Evolutionary conservation across 2,329 filamentous ascomycete genomes (phyloP).

Genomic region (Fusarium begoniae): DNA sequence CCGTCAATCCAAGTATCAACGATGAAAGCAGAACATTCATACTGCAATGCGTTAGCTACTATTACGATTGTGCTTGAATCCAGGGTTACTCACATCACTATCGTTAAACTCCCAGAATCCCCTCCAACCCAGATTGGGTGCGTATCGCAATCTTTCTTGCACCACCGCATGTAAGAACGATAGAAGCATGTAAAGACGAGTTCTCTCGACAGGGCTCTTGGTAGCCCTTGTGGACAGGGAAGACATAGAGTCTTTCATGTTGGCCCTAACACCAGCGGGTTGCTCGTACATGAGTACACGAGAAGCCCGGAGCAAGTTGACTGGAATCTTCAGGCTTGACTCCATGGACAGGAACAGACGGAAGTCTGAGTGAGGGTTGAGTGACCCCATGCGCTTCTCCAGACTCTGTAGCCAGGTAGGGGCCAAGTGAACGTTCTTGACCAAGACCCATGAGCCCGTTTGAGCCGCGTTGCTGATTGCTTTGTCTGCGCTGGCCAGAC

Average conservation of each 20-base stretch:
- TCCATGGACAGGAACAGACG: conserved; percentile 98
- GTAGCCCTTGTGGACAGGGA: conserved; percentile 79
- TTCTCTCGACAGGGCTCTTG: conserved; percentile 89
- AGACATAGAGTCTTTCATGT: conserved; percentile 97
- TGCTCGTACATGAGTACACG: conserved; percentile 98
- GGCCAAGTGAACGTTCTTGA: conserved; percentile 98
- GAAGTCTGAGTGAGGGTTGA: conserved; percentile 94
- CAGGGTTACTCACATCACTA: conserved; percentile 81
- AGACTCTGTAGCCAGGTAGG: conserved; percentile 96
- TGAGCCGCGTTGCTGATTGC: conserved; percentile 93
- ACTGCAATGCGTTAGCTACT: conserved; percentile 59
- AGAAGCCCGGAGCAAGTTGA: conserved; percentile 92
- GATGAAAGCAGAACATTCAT: conserved; percentile 96
- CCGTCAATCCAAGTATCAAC: conserved; percentile 94
- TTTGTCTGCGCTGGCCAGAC: conserved; percentile 90
- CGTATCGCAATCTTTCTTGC: conserved; percentile 93
- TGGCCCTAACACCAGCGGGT: conserved; percentile 92
- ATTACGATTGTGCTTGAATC: not conserved
- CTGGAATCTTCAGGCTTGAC: conserved; percentile 93
- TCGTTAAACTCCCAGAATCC: conserved; percentile 99
- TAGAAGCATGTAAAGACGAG: conserved; percentile 87
- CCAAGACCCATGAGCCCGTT: conserved; percentile 91
- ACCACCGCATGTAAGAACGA: conserved; percentile 96
- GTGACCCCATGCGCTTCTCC: conserved; percentile 94
- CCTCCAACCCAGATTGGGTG: conserved; percentile 94